Evolutionary conservation across 306 rosid species (phyloP).

Genomic region (Ormosia emarginata): DNA sequence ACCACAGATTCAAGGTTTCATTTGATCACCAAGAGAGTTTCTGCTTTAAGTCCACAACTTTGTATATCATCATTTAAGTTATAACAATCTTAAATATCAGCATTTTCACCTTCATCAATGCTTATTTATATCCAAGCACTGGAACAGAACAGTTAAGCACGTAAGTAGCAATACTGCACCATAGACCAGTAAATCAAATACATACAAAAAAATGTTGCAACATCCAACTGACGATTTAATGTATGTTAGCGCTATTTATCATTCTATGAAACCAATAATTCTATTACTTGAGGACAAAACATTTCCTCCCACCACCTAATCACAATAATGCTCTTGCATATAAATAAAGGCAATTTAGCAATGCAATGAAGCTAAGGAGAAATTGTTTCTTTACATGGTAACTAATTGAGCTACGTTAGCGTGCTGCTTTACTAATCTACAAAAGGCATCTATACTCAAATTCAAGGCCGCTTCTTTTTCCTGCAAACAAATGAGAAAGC

Average conservation of each 20-base stretch:
- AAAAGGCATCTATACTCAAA: slow-evolving; percentile 85
- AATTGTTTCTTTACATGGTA: slow-evolving; percentile 63
- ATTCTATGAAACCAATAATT: slow-evolving; percentile 14
- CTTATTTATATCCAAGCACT: slow-evolving; percentile 3
- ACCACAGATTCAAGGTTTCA: slow-evolving; percentile 9
- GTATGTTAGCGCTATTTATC: not conserved
- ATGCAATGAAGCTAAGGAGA: slow-evolving; percentile 29
- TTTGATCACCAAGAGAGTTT: not conserved
- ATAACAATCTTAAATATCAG: not conserved
- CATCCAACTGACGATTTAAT: slow-evolving; percentile 7
- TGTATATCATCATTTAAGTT: not conserved
- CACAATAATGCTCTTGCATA: slow-evolving; percentile 9
- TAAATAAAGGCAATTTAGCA: slow-evolving; percentile 22
- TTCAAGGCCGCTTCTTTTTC: slow-evolving; percentile 98
- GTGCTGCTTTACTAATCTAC: slow-evolving; percentile 96
- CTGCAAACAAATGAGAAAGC: slow-evolving; percentile 52
- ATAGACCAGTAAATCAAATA: slow-evolving; percentile 17
- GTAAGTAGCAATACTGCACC: slow-evolving; percentile 11
- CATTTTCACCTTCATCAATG: slow-evolving; percentile 1
- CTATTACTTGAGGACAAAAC: not conserved
- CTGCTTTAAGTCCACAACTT: slow-evolving; percentile 1
- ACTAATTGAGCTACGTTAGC: slow-evolving; percentile 89
- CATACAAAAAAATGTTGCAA: slow-evolving; percentile 4
- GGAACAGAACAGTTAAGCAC: slow-evolving; percentile 13
- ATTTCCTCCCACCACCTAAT: slow-evolving; percentile 3